Evolutionary conservation across 2,329 filamentous ascomycete species (phyloP).

Genomic region (Mycosphaerella arachidis): DNA sequence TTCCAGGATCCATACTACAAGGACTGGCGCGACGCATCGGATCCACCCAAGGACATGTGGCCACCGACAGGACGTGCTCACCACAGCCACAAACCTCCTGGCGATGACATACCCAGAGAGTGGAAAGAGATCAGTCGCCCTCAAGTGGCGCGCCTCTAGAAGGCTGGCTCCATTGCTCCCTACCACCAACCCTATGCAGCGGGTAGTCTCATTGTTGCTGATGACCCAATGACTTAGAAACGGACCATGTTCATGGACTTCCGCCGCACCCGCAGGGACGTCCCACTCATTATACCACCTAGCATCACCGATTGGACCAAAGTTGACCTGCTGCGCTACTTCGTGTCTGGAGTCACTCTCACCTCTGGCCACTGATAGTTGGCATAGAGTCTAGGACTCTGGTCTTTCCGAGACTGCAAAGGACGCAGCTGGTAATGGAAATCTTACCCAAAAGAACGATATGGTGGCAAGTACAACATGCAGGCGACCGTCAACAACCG

Average conservation of each 20-base stretch:
- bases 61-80: background rate
- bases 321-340: background rate
- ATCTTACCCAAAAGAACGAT: background rate
- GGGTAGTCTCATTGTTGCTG: slow-evolving; percentile 38
- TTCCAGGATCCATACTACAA: background rate
- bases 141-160: slow-evolving; percentile 44
- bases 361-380: background rate
- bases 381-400: background rate
- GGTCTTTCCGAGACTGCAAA: background rate
- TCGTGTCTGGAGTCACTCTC: background rate
- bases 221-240: slow-evolving; percentile 34
- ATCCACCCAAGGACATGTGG: background rate
- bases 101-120: slow-evolving; percentile 27
- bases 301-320: background rate
- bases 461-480: background rate
- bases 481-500: background rate
- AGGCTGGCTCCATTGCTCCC: slow-evolving; percentile 41
- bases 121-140: slow-evolving; percentile 42
- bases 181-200: slow-evolving; percentile 29
- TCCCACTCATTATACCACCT: background rate
- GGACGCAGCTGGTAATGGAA: background rate
- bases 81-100: background rate
- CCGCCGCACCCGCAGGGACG: background rate
- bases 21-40: background rate
- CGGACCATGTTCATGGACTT: background rate